These are phyloP conservation scores for Pyrus betulifolia DNA, from an alignment of 306 rosid genomes.

Conservation along the genomic window DNA sequence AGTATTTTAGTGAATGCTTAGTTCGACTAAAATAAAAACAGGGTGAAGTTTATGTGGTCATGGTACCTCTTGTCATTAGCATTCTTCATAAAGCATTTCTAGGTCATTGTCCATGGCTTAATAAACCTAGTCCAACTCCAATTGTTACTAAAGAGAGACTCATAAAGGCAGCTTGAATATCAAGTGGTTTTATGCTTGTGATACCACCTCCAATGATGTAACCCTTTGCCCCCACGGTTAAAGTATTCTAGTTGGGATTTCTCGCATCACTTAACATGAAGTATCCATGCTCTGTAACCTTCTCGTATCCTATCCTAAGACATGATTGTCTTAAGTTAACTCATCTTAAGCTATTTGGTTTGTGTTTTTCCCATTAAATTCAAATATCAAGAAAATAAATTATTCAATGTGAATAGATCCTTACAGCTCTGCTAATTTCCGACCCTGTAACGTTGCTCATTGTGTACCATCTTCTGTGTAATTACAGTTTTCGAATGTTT, in stretches of 20 bases:
- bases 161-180: background rate
- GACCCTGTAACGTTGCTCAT: background rate
- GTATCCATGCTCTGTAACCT: background rate
- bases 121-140: background rate
- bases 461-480: background rate
- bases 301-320: background rate
- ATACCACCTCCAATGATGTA: background rate
- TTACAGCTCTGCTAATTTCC: background rate
- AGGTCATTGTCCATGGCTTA: background rate
- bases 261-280: background rate
- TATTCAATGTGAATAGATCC: background rate
- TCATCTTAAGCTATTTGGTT: background rate
- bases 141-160: background rate
- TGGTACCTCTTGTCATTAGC: background rate
- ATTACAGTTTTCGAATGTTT: constrained; percentile 89
- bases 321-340: background rate
- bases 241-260: background rate
- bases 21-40: background rate
- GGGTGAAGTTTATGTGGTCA: background rate
- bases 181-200: background rate
- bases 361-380: background rate
- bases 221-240: background rate
- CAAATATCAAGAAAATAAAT: background rate
- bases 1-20: background rate
- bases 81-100: background rate